Conservation (phyloP, 495 filamentous ascomycete species). For the Talaromyces nanjingensis region DNA sequence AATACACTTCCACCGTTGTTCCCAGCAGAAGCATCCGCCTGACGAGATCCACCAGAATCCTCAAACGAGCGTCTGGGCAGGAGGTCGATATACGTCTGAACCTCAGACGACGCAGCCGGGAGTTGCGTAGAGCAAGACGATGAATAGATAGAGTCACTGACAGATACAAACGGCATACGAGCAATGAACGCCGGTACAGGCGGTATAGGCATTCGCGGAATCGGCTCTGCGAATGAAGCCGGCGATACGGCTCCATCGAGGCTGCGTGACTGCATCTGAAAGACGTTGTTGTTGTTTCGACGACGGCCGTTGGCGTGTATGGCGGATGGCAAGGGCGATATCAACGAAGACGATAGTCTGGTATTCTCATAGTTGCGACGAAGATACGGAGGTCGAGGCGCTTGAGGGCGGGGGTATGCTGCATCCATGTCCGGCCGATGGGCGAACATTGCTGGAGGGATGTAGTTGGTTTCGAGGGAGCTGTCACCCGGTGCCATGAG, state of each 20-base stretch:
- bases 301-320: background rate
- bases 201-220: constrained; percentile 2
- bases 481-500: background rate
- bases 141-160: constrained; percentile 11
- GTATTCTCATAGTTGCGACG: background rate
- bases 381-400: constrained; percentile 3
- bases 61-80: background rate
- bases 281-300: background rate
- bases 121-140: constrained; percentile 3
- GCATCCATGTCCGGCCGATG: background rate
- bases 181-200: constrained; percentile 2
- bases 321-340: background rate
- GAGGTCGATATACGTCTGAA: background rate
- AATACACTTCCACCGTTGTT: background rate
- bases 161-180: constrained; percentile 5
- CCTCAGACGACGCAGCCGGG: background rate
- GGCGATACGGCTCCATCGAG: background rate
- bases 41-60: background rate
- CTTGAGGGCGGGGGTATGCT: background rate
- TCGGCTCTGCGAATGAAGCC: background rate
- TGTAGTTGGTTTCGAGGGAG: constrained; percentile 1
- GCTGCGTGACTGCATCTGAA: background rate
- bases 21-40: background rate
- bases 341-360: background rate
- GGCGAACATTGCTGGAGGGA: background rate